Evolutionary conservation across 345 rosid species (phyloP).

Genomic region (Lepidium sativum): DNA sequence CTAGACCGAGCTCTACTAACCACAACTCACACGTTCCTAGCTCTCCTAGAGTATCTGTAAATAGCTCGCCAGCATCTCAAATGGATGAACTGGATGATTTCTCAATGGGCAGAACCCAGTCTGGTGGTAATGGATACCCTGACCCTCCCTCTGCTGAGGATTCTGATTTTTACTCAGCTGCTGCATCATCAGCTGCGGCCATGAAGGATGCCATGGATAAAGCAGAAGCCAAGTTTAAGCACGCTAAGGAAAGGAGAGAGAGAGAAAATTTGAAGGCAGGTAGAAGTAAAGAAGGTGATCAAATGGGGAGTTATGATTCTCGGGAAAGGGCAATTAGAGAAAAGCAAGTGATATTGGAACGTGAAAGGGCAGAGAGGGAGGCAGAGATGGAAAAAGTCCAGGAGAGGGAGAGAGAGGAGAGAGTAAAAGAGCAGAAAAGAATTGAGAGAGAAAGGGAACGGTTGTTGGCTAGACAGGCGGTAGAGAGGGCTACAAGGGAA

Average conservation of each 20-base stretch:
- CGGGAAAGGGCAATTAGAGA: slow-evolving; percentile 54
- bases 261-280: slow-evolving; percentile 60
- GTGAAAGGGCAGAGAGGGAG: slow-evolving; percentile 55
- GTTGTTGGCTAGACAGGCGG: slow-evolving; percentile 72
- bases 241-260: slow-evolving; percentile 75
- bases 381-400: slow-evolving; percentile 43
- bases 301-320: slow-evolving; percentile 47
- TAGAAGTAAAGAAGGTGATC: slow-evolving; percentile 57
- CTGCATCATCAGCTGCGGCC: slow-evolving; percentile 92
- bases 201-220: slow-evolving; percentile 98
- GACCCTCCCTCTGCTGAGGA: slow-evolving; percentile 48
- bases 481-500: slow-evolving; percentile 96
- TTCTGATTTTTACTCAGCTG: slow-evolving; percentile 47
- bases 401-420: slow-evolving; percentile 45
- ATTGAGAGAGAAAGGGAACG: slow-evolving; percentile 71
- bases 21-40: slow-evolving; percentile 34
- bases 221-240: slow-evolving; percentile 93
- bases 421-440: slow-evolving; percentile 37
- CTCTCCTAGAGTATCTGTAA: slow-evolving; percentile 32
- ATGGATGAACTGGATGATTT: slow-evolving; percentile 82
- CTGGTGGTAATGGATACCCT: slow-evolving; percentile 36
- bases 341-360: slow-evolving; percentile 45
- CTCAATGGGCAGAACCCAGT: slow-evolving; percentile 39
- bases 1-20: slow-evolving; percentile 39
- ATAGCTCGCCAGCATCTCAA: slow-evolving; percentile 42